A percentile compares a stretch with the other conserved stretches of the same genome.
Evolutionary conservation across 345 rosid species (phyloP).

Genomic region (Citrus glauca): DNA sequence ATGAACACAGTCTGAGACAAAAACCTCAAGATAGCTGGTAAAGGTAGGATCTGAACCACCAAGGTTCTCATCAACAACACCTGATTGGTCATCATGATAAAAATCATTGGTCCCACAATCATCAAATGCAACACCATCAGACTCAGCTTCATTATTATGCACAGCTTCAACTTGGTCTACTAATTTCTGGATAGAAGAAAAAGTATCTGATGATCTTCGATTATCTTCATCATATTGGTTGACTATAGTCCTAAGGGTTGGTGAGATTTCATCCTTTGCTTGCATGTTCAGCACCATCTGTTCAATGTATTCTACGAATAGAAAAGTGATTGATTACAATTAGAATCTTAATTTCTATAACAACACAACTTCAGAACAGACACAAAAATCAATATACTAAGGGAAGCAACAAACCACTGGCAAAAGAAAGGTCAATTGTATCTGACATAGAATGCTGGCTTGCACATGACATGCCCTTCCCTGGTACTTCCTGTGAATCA

Average conservation of each 20-base stretch:
- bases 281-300: slow-evolving; percentile 61
- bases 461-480: slow-evolving; percentile 50
- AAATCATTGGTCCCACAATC: slow-evolving; percentile 41
- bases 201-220: slow-evolving; percentile 48
- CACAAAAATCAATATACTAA: slow-evolving; percentile 1
- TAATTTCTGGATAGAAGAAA: slow-evolving; percentile 41
- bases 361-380: background rate
- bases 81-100: slow-evolving; percentile 52
- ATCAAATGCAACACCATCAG: slow-evolving; percentile 49
- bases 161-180: slow-evolving; percentile 34
- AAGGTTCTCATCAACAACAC: slow-evolving; percentile 40
- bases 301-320: slow-evolving; percentile 59
- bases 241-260: slow-evolving; percentile 57
- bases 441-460: slow-evolving; percentile 48
- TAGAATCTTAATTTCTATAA: background rate
- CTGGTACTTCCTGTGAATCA: slow-evolving; percentile 87
- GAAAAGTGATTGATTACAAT: slow-evolving; percentile 5
- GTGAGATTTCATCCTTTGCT: slow-evolving; percentile 71
- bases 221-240: slow-evolving; percentile 72
- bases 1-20: background rate
- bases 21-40: slow-evolving; percentile 61
- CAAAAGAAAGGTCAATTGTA: slow-evolving; percentile 67
- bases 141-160: slow-evolving; percentile 35
- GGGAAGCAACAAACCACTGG: slow-evolving; percentile 53
- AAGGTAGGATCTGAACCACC: slow-evolving; percentile 44